Conservation (phyloP, 768 basidiomycete species). For the Hortiboletus campestris region DNA sequence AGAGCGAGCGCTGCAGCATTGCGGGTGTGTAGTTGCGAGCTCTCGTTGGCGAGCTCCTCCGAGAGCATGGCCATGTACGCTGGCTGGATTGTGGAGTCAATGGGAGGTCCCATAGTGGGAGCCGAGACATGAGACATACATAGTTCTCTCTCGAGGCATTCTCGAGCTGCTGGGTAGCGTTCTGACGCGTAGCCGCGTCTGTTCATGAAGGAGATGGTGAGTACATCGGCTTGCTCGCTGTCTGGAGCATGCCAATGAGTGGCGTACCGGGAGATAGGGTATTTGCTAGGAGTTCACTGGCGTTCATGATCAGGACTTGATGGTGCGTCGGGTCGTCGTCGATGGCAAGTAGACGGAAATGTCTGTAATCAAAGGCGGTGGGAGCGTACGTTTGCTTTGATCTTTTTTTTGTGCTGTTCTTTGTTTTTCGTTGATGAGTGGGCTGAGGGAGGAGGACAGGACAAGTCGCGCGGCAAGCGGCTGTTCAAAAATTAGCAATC, state of each 20-base stretch:
- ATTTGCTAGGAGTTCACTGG: constrained; percentile 86
- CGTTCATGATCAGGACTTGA: constrained; percentile 68
- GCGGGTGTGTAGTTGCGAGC: constrained; percentile 66
- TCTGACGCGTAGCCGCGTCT: constrained; percentile 90
- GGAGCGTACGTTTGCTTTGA: constrained; percentile 9
- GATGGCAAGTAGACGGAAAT: constrained; percentile 16
- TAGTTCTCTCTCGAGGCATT: constrained; percentile 84
- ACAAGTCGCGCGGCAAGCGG: constrained; percentile 35
- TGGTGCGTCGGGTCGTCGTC: constrained; percentile 24
- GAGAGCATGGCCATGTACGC: constrained; percentile 93
- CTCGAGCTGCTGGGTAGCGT: constrained; percentile 89
- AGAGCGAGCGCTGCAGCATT: constrained; percentile 96
- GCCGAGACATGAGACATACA: constrained; percentile 55
- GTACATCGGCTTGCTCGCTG: constrained; percentile 33
- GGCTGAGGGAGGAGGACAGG: constrained; percentile 27
- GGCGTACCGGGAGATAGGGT: constrained; percentile 84
- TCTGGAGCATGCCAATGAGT: constrained; percentile 25
- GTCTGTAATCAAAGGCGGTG: constrained; percentile 12
- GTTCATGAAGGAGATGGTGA: constrained; percentile 22
- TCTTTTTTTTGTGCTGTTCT: constrained; percentile 10
- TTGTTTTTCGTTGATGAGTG: constrained; percentile 6
- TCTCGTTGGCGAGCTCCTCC: constrained; percentile 78
- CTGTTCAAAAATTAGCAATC: constrained; percentile 30
- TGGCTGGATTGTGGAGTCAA: constrained; percentile 51
- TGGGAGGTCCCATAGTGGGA: background rate